Percentiles rank a stretch among this genome's conserved stretches.
phyloP scores from a whole-genome alignment of 768 basidiomycete genomes.

The Calocera cornea region DNA sequence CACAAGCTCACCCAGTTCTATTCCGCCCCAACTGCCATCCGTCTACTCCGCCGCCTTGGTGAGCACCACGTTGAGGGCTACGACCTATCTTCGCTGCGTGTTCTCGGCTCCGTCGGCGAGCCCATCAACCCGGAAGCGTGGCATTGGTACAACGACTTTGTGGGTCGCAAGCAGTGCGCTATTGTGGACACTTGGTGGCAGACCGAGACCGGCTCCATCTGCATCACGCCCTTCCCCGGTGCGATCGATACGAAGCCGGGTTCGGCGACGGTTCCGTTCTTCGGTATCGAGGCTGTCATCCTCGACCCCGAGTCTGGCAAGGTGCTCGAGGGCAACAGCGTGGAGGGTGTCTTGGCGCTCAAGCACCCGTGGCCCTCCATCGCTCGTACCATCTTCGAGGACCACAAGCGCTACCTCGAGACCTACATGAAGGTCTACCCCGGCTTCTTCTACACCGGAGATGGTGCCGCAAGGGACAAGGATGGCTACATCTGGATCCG shows the following conservation, averaged over 20 bases:
- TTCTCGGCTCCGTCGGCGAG: slow-evolving; percentile 89
- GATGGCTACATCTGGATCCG: slow-evolving; percentile 99
- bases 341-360: slow-evolving; percentile 82
- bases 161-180: slow-evolving; percentile 75
- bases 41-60: slow-evolving; percentile 75
- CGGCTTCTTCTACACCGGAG: slow-evolving; percentile 92
- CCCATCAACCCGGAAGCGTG: slow-evolving; percentile 99
- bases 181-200: slow-evolving; percentile 95
- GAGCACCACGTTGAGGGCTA: slow-evolving; percentile 70
- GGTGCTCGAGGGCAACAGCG: slow-evolving; percentile 60
- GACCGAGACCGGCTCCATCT: slow-evolving; percentile 95
- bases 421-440: slow-evolving; percentile 80
- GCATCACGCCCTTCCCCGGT: slow-evolving; percentile 90
- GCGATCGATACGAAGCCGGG: slow-evolving; percentile 94
- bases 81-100: slow-evolving; percentile 70
- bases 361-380: slow-evolving; percentile 89
- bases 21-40: slow-evolving; percentile 87
- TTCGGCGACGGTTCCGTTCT: slow-evolving; percentile 94
- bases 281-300: slow-evolving; percentile 80
- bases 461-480: slow-evolving; percentile 85
- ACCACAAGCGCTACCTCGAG: slow-evolving; percentile 76
- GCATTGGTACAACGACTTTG: slow-evolving; percentile 97
- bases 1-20: slow-evolving; percentile 95
- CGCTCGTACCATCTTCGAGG: slow-evolving; percentile 80
- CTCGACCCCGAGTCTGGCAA: slow-evolving; percentile 72